Percentiles rank a stretch among this genome's conserved stretches.
Conservation (phyloP, 768 basidiomycete genomes). For the Pleurotus pulmonarius region DNA sequence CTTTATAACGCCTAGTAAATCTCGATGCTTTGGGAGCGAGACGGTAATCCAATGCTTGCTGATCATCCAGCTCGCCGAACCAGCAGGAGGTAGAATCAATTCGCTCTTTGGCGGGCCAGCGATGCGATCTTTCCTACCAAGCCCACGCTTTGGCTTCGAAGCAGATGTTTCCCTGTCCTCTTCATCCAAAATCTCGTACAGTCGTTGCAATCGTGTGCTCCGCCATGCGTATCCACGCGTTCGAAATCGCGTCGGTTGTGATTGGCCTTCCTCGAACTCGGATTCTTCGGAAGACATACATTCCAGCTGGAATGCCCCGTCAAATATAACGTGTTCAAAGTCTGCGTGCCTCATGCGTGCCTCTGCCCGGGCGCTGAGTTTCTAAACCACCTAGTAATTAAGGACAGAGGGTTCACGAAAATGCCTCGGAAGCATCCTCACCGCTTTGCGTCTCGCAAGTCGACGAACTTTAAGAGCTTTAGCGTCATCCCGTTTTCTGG, state of each 20-base stretch:
- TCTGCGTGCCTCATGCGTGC: constrained; percentile 47
- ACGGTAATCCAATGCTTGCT: constrained; percentile 58
- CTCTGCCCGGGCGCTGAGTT: constrained; percentile 63
- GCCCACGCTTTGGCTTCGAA: constrained; percentile 52
- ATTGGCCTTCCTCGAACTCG: constrained; percentile 39
- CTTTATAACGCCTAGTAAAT: constrained; percentile 38
- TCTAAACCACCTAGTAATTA: constrained; percentile 35
- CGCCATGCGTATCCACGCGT: constrained; percentile 66
- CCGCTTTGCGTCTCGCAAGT: constrained; percentile 52
- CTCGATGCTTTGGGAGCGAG: constrained; percentile 39
- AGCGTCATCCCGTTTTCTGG: constrained; percentile 51
- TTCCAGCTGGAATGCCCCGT: constrained; percentile 66
- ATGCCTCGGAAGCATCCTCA: constrained; percentile 34
- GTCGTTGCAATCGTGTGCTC: constrained; percentile 56
- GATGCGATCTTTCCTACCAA: constrained; percentile 51
- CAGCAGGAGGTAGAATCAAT: constrained; percentile 56
- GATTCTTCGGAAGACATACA: constrained; percentile 86
- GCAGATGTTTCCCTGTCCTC: constrained; percentile 35
- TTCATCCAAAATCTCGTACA: constrained; percentile 60
- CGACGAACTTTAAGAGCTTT: constrained; percentile 65
- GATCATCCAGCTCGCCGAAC: constrained; percentile 72
- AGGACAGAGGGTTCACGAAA: constrained; percentile 1
- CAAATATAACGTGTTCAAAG: constrained; percentile 63
- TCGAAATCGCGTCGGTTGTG: constrained; percentile 35
- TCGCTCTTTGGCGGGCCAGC: constrained; percentile 55